Evolutionary conservation across 1,139 yeast species (phyloP).

Genomic region (Candida sp.): DNA sequence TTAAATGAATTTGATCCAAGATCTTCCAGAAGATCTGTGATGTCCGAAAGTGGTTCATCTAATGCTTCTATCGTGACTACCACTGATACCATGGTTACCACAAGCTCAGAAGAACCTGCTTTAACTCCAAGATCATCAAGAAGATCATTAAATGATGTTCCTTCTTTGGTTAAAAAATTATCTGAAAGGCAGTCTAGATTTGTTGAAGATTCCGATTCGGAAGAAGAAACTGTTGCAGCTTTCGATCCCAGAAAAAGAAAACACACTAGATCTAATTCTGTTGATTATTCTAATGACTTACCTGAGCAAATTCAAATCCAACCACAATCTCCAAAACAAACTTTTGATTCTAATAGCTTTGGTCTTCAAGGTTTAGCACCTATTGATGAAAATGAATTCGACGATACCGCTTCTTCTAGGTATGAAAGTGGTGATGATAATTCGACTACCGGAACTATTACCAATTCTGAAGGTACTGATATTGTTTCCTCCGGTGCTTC

Average conservation of each 20-base stretch:
- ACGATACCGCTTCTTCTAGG: slow-evolving; percentile 31
- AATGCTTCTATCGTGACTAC: slow-evolving; percentile 4
- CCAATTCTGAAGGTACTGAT: slow-evolving; percentile 16
- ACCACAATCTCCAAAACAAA: not conserved
- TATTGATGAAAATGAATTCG: slow-evolving; percentile 32
- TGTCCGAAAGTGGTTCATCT: slow-evolving; percentile 7
- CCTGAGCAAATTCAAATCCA: not conserved
- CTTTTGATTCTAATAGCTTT: slow-evolving; percentile 27
- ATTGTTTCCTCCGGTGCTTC: slow-evolving; percentile 33
- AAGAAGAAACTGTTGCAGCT: slow-evolving; percentile 5
- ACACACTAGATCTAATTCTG: slow-evolving; percentile 2
- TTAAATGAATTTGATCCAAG: slow-evolving; percentile 4
- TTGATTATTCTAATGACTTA: not conserved
- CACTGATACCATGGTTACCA: slow-evolving; percentile 4
- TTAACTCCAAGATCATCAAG: slow-evolving; percentile 13
- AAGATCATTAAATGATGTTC: slow-evolving; percentile 6
- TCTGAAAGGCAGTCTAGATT: not conserved
- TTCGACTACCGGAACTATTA: slow-evolving; percentile 20
- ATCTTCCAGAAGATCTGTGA: slow-evolving; percentile 3
- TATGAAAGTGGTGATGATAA: slow-evolving; percentile 34
- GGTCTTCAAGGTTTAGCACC: slow-evolving; percentile 40
- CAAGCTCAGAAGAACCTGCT: slow-evolving; percentile 6
- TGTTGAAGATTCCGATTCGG: slow-evolving; percentile 3
- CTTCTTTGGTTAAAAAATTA: slow-evolving; percentile 2
- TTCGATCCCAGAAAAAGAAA: slow-evolving; percentile 16